Evolutionary conservation across 2,329 filamentous ascomycete genomes (phyloP), one percentile per base, ranked within the genome.

Genomic region (Plectosphaerella cucumerina): DNA sequence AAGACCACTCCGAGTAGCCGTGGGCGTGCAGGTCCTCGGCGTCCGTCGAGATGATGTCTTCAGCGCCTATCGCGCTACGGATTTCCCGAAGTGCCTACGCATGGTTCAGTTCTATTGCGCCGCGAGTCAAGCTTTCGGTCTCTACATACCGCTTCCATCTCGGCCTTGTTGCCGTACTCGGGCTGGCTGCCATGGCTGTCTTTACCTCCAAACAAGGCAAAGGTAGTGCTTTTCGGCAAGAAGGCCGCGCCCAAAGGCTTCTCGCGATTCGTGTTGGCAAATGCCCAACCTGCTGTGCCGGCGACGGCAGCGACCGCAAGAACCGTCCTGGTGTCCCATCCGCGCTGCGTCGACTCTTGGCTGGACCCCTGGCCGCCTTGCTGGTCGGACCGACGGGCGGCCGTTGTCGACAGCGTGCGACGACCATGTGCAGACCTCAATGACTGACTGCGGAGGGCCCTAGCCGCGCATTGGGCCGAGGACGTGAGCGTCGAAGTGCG

Each of bases 1-100:
- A 78, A 2, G 82, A 85, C 83, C 83, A 86, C 60, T 84, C 81
- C 3, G 83, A 86, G 64, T 85, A 86, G n/a, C 83, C 83, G 58
- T 86, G 83, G 5, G 73, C 71, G 42, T 74, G 72, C 41, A 86
- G 68, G 57, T 85, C 82, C 14, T 86, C 83, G 0, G 80, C 73
- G 50, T 86, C 83, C 0, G 73, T 84, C 10, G 81, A 85, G 37
- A 86, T 79, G 44, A 82, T 75, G 53, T 84, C 81, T 46, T 81
- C 74, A 15, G 71, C 60, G 45, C 66, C 64, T 50, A 75, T 62
- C 58, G 70, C 65, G n/a, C 60, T 58, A 8, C 76, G 75, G 50
- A 86, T 85, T 55, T 81, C 76, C 42, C 65, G 60, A 43, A 85
- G 66, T 0, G 82, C 81, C 82, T 84, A 35, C 17, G 12, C 6